A percentile compares a stretch with the other conserved stretches of the same genome.
Conservation (phyloP, 2,329 filamentous ascomycete genomes). For the Stachybotrys elegans region DNA sequence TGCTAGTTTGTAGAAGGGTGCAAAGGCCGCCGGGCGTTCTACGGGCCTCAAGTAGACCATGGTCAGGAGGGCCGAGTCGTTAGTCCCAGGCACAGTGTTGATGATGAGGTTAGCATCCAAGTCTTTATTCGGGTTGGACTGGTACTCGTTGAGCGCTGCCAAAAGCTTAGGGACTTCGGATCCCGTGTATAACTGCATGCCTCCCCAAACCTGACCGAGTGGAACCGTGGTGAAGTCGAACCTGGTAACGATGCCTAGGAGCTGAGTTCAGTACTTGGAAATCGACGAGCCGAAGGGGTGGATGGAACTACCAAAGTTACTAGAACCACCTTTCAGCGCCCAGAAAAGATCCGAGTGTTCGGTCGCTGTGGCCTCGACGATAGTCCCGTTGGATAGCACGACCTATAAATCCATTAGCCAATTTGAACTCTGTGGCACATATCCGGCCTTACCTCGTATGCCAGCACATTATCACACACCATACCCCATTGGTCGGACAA, state of each 20-base stretch:
- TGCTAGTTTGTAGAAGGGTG: not conserved
- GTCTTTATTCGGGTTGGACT: not conserved
- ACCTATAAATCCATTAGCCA: not conserved
- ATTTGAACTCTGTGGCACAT: not conserved
- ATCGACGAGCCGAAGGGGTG: not conserved
- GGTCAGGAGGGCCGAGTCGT: not conserved
- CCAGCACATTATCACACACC: not conserved
- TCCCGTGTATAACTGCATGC: not conserved
- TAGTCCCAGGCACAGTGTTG: not conserved
- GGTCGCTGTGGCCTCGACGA: not conserved
- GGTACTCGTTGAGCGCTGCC: not conserved
- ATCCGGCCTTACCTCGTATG: not conserved
- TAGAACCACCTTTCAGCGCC: not conserved
- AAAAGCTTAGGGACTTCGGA: not conserved
- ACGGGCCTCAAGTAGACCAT: not conserved
- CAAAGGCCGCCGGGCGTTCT: not conserved
- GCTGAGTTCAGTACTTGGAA: not conserved
- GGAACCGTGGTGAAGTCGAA: not conserved
- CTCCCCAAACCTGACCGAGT: not conserved
- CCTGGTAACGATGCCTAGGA: not conserved
- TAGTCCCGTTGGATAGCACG: not conserved
- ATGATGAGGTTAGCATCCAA: not conserved
- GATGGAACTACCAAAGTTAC: not conserved
- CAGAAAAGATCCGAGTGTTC: not conserved
- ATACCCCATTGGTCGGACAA: not conserved